These are phyloP conservation scores for Calocybe gangraenosa DNA, from an alignment of 768 basidiomycete genomes.

Conservation along the genomic window DNA sequence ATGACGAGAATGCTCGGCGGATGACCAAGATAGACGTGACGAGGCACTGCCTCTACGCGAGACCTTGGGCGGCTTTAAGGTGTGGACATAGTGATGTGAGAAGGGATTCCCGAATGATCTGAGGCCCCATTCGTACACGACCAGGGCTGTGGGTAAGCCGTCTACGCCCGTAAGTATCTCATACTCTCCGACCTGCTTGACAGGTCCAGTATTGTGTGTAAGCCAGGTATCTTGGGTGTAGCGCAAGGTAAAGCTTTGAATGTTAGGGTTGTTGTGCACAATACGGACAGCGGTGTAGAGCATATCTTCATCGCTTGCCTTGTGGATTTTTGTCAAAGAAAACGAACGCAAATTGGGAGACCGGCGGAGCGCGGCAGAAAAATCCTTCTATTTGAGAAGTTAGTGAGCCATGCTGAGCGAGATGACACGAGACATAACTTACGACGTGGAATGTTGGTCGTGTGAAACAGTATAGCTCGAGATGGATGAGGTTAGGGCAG, in stretches of 20 bases:
- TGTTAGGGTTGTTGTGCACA: constrained; percentile 26
- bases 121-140: constrained; percentile 16
- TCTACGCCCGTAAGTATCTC: constrained; percentile 15
- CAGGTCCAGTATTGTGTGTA: constrained; percentile 26
- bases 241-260: constrained; percentile 27
- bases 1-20: constrained; percentile 11
- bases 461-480: constrained; percentile 32
- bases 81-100: constrained; percentile 11
- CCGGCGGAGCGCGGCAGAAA: constrained; percentile 24
- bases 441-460: constrained; percentile 32
- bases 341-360: constrained; percentile 29
- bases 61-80: constrained; percentile 11
- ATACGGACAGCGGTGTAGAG: constrained; percentile 24
- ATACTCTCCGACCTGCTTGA: constrained; percentile 29
- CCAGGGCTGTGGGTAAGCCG: constrained; percentile 12
- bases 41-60: constrained; percentile 9
- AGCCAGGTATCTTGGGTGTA: constrained; percentile 33
- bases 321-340: constrained; percentile 30
- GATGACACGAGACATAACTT: constrained; percentile 12
- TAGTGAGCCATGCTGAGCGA: not conserved
- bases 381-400: constrained; percentile 23
- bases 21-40: constrained; percentile 15
- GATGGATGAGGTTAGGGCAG: constrained; percentile 26
- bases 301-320: constrained; percentile 32
- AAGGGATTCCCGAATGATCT: constrained; percentile 16